Evolutionary conservation across 1,284 basidiomycete genomes (phyloP).

Genomic region (Afroboletus lepidellus): DNA sequence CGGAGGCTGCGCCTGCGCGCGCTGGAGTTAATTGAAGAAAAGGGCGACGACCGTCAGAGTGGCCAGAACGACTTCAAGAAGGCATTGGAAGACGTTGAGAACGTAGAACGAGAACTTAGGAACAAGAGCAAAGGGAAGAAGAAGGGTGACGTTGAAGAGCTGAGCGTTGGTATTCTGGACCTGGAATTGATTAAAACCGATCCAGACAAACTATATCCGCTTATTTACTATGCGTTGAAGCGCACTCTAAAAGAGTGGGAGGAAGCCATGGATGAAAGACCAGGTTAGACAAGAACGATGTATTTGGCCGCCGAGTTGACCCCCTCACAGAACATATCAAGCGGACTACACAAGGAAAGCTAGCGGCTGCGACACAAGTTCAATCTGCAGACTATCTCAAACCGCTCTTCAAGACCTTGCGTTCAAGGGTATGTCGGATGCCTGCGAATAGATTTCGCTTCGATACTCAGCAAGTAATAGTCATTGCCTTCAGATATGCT

Average conservation of each 20-base stretch:
- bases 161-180: constrained; percentile 64
- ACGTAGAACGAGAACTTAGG: constrained; percentile 70
- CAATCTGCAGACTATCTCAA: constrained; percentile 97
- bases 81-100: constrained; percentile 90
- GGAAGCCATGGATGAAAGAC: constrained; percentile 87
- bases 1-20: constrained; percentile 86
- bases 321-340: constrained; percentile 64
- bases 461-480: constrained; percentile 40
- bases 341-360: constrained; percentile 86
- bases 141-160: constrained; percentile 53
- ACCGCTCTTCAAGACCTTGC: constrained; percentile 89
- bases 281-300: constrained; percentile 48
- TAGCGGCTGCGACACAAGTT: constrained; percentile 92
- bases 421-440: constrained; percentile 67
- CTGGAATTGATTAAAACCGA: constrained; percentile 84
- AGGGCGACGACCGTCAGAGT: constrained; percentile 70
- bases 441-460: constrained; percentile 1
- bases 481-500: constrained; percentile 85
- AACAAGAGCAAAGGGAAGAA: constrained; percentile 66
- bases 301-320: constrained; percentile 7
- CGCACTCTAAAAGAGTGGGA: constrained; percentile 94
- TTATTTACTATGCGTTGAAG: constrained; percentile 97
- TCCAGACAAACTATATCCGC: constrained; percentile 94
- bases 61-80: constrained; percentile 94
- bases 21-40: constrained; percentile 91